Evolutionary conservation across 2,329 filamentous ascomycete genomes (phyloP).

Genomic region (Colletotrichum brevisporum): DNA sequence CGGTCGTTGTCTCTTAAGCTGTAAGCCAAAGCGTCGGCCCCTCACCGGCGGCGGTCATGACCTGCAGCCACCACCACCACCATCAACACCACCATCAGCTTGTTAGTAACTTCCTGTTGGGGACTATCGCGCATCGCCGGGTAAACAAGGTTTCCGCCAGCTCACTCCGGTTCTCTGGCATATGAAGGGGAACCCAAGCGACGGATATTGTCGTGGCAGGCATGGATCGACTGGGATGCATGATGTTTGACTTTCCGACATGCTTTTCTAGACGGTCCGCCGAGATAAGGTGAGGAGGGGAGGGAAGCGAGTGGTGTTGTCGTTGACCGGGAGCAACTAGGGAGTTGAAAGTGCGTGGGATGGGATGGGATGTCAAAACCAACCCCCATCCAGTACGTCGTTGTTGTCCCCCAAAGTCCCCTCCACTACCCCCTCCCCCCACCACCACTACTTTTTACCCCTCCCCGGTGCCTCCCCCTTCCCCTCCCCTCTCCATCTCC

Average conservation of each 20-base stretch:
- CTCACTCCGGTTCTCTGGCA: not conserved
- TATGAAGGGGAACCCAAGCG: not conserved
- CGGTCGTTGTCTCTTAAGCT: not conserved
- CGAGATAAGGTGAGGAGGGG: slow-evolving; percentile 12
- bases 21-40: slow-evolving; percentile 10
- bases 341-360: not conserved
- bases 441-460: not conserved
- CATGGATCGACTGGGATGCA: slow-evolving; percentile 10
- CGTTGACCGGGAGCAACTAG: not conserved
- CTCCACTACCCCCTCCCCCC: no score
- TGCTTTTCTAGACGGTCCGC: slow-evolving; percentile 26
- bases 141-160: slow-evolving; percentile 18
- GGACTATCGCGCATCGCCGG: no score
- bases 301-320: not conserved
- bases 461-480: slow-evolving; percentile 2
- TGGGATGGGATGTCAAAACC: not conserved
- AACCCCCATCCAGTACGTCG: not conserved
- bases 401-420: not conserved
- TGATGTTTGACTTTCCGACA: slow-evolving; percentile 25
- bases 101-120: not conserved
- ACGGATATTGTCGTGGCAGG: slow-evolving; percentile 10
- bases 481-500: not conserved
- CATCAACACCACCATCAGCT: not conserved
- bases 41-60: not conserved
- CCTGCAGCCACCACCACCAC: not conserved